phyloP scores from a whole-genome alignment of 176 grass and related monocot genomes.

The Eleusine coracana region DNA sequence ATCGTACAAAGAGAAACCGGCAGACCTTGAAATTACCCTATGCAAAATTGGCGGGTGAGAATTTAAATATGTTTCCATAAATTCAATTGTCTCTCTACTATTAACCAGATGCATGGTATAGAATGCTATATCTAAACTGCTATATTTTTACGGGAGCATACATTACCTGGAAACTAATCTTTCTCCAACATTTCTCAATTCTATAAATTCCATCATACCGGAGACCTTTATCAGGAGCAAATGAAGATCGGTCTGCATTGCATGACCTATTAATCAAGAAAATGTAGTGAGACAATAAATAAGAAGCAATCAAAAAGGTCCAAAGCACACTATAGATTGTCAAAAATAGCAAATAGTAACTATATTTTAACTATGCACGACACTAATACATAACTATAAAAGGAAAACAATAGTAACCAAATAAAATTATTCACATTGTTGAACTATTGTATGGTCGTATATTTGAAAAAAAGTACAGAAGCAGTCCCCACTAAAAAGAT shows the following conservation, averaged over 20 bases:
- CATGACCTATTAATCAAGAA: conserved; percentile 63
- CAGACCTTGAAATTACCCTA: conserved; percentile 85
- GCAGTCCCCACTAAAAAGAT: no score
- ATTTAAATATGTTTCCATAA: conserved; percentile 10
- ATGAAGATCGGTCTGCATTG: conserved; percentile 89
- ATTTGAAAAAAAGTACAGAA: neutral
- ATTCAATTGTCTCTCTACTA: no score
- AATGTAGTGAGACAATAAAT: neutral
- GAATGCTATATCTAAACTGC: neutral
- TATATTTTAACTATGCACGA: neutral
- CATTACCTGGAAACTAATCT: conserved; percentile 75
- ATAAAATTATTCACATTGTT: neutral
- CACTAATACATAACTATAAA: neutral
- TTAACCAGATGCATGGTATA: neutral
- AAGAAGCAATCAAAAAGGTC: neutral
- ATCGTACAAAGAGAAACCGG: conserved; percentile 88
- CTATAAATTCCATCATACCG: conserved; percentile 86
- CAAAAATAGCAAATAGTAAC: neutral
- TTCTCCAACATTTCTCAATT: conserved; percentile 95
- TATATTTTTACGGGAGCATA: neutral
- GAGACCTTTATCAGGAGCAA: conserved; percentile 85
- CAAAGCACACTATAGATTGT: neutral
- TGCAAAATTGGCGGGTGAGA: neutral
- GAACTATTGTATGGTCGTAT: neutral
- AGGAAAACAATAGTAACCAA: neutral